Percentiles rank a stretch among this genome's conserved stretches.
phyloP scores from a whole-genome alignment of 1,284 basidiomycete species.

The Pisolithus thermaeus region DNA sequence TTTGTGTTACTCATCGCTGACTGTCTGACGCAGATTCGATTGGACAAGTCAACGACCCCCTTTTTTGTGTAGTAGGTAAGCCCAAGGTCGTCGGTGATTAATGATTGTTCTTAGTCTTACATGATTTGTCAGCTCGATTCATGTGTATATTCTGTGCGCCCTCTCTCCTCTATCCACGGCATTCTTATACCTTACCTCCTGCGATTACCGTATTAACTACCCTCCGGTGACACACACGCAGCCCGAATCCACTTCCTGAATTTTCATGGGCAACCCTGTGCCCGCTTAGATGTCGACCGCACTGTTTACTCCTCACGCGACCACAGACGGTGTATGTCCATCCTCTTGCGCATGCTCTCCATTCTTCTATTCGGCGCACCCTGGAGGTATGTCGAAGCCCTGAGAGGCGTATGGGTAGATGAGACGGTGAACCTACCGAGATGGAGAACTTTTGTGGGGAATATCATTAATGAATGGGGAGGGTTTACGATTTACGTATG shows the following conservation, averaged over 20 bases:
- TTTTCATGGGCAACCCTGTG: slow-evolving; percentile 42
- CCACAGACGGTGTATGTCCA: slow-evolving; percentile 14
- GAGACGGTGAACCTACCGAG: slow-evolving; percentile 14
- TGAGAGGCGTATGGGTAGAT: slow-evolving; percentile 35
- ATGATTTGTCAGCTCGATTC: slow-evolving; percentile 6
- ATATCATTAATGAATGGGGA: slow-evolving; percentile 17
- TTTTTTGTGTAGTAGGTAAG: slow-evolving; percentile 8
- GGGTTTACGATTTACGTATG: slow-evolving; percentile 11
- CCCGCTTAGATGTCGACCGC: slow-evolving; percentile 38
- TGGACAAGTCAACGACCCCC: slow-evolving; percentile 4
- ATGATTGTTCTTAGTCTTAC: not conserved
- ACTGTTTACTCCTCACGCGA: slow-evolving; percentile 26
- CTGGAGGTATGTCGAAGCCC: slow-evolving; percentile 30
- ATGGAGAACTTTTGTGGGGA: slow-evolving; percentile 24
- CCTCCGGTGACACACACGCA: not conserved
- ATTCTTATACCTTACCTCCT: too few species aligned
- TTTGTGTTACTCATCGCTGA: not conserved
- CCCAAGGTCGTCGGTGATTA: not conserved
- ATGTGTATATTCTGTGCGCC: slow-evolving; percentile 10
- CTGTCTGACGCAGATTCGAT: not conserved
- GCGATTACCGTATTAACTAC: too few species aligned
- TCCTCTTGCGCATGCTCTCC: slow-evolving; percentile 25
- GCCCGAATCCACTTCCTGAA: slow-evolving; percentile 38
- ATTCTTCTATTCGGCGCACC: slow-evolving; percentile 36
- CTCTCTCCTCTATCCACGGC: not conserved